These are phyloP conservation scores for Hura crepitans DNA, from an alignment of 441 rosid genomes.

Conservation along the genomic window DNA sequence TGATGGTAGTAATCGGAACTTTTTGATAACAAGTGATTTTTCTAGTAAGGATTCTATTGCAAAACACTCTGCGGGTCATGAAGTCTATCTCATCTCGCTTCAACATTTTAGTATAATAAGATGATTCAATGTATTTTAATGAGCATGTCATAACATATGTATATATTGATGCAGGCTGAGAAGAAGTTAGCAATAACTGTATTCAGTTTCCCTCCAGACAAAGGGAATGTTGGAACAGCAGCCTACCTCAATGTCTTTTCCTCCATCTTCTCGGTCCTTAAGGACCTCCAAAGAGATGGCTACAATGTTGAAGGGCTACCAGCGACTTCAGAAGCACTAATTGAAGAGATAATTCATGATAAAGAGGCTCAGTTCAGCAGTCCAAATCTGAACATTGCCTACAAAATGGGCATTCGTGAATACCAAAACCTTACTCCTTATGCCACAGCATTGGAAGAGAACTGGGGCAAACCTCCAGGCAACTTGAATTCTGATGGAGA, in stretches of 20 bases:
- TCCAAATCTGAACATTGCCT: conserved; percentile 82
- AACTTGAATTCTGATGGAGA: conserved; percentile 94
- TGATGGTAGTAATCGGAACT: not conserved
- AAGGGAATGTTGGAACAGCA: conserved; percentile 93
- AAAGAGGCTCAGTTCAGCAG: conserved; percentile 98
- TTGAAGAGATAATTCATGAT: conserved; percentile 87
- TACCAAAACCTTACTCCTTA: conserved; percentile 82
- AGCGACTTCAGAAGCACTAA: conserved; percentile 77
- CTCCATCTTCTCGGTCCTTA: conserved; percentile 83
- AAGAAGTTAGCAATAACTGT: conserved; percentile 92
- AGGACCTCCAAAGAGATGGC: conserved; percentile 77
- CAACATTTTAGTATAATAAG: not conserved
- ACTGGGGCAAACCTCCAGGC: conserved; percentile 99
- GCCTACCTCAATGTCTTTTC: conserved; percentile 96
- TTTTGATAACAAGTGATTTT: not conserved
- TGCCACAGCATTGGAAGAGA: conserved; percentile 79
- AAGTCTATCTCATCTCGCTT: not conserved
- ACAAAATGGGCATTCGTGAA: conserved; percentile 86
- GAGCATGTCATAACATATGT: conserved; percentile 19
- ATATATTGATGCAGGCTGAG: conserved; percentile 56
- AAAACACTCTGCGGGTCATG: not conserved
- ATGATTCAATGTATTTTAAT: not conserved
- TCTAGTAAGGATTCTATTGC: not conserved
- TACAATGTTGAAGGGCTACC: conserved; percentile 91
- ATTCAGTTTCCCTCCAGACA: conserved; percentile 98